Base-by-base conservation (phyloP, 139 green algal genomes). In the Monoraphidium neglectum region DNA sequence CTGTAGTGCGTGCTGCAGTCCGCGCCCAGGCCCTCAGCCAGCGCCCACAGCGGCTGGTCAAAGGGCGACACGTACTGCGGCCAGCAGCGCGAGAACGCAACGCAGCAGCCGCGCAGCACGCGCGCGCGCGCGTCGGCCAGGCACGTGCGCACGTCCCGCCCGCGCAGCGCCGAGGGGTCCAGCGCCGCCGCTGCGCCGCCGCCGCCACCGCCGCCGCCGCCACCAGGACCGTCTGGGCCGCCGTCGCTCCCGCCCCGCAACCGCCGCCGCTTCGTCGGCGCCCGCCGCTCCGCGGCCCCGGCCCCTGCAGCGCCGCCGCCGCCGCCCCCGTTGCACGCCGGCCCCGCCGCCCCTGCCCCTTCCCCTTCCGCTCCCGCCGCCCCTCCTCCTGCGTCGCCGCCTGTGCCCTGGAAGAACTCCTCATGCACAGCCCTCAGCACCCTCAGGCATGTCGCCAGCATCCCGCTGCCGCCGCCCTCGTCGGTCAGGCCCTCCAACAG, bases 11-110 rank as follows among this genome's bases (percentile, higher is more conserved):
- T 30, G 21, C 53, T n/a, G 67, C 88, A 95, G 1, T 51, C 32
- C 1, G 92, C 94, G 0, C 94, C 94, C 66, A 98, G 68, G 24
- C 85, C 33, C 66, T 83, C 68, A 0, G 92, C 93, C 37, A 97
- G 74, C 60, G 82, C 74, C 92, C 94, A 98, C 56, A 96, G 73
- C 12, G 84, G 87, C 69, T 98, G 90, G 35, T 79, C 49, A 2
- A 6, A 23, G 10, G 76, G 56, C 26, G 62, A 40, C 16, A 76
- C 59, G 37, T 82, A 72, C 6, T 83, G 70, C 1, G 93, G 87
- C 78, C 95, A 90, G 51, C 95, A 87, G 49, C 86, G 81, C 72
- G 83, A 94, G 84, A 98, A 97, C 1, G 90, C 76, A 3, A 98
- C 53, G 38, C 74, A 64, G 72, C 84, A 88, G 28, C 90, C 91